Percentiles rank a stretch among this genome's conserved stretches.
These are phyloP conservation scores for Paramyrothecium sp. DNA, from an alignment of 2,329 filamentous ascomycete genomes.

Conservation along the genomic window DNA sequence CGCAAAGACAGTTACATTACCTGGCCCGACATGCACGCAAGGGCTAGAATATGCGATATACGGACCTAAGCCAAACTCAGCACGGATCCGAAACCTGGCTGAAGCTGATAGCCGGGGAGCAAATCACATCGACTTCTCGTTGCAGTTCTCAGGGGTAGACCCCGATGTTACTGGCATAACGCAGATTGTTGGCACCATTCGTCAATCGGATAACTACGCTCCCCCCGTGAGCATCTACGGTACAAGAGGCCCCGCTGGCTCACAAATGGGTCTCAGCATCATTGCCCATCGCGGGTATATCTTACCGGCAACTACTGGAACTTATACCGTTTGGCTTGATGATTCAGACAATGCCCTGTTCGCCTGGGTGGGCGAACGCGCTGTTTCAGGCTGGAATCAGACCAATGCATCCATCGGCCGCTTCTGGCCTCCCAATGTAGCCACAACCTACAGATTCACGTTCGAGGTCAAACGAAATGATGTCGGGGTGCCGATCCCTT, in stretches of 20 bases:
- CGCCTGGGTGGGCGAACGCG: neutral
- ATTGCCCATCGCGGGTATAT: neutral
- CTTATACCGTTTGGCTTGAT: neutral
- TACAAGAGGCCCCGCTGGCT: neutral
- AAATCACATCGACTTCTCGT: neutral
- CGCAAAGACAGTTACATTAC: constrained; percentile 1
- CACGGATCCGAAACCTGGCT: neutral
- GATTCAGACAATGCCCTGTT: neutral
- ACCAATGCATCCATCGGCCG: neutral
- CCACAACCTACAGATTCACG: neutral
- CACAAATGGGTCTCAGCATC: neutral
- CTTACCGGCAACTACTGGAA: neutral
- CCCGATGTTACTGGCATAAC: neutral
- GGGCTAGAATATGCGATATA: constrained; percentile 9
- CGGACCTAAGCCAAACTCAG: neutral
- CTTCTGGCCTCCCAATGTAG: neutral
- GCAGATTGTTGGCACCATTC: neutral
- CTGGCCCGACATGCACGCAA: constrained; percentile 5
- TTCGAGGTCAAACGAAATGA: neutral
- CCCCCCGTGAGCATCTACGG: neutral
- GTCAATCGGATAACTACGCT: too few relatives aligned
- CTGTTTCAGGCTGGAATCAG: neutral
- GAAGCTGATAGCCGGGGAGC: neutral
- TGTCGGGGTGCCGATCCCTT: neutral
- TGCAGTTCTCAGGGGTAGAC: neutral